Percentiles rank a stretch among this genome's conserved stretches.
These are phyloP conservation scores for Erodium texanum DNA, from an alignment of 441 rosid genomes.

Conservation along the genomic window DNA sequence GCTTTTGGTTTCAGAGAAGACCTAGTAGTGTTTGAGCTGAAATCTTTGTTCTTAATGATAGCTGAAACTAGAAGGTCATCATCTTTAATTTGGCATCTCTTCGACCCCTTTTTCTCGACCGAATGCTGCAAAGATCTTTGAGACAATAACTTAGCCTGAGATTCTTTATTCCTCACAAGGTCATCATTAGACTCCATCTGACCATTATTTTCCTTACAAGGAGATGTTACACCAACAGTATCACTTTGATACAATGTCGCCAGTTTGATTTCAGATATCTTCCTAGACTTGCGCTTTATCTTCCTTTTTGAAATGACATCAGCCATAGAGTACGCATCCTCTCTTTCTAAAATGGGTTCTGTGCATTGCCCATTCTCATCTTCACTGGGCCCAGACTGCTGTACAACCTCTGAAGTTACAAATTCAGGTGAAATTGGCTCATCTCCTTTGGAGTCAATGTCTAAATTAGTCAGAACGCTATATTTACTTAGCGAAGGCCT, in stretches of 20 bases:
- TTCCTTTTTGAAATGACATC: conserved; percentile 23
- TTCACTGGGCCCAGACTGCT: conserved; percentile 27
- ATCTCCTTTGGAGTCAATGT: not conserved
- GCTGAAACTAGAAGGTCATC: conserved; percentile 63
- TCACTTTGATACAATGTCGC: conserved; percentile 28
- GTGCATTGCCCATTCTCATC: conserved; percentile 29
- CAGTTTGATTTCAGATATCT: conserved; percentile 54
- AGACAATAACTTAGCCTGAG: conserved; percentile 23
- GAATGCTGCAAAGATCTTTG: conserved; percentile 21
- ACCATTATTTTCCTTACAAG: conserved; percentile 22
- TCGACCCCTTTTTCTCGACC: conserved; percentile 26
- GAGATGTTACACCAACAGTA: conserved; percentile 18
- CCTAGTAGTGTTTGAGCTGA: conserved; percentile 22
- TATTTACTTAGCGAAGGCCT: not conserved
- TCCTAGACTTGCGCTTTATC: conserved; percentile 59
- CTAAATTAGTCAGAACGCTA: not conserved
- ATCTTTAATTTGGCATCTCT: conserved; percentile 47
- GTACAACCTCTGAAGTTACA: conserved; percentile 19
- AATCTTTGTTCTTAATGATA: conserved; percentile 47
- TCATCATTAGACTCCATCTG: too few species aligned
- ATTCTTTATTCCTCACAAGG: too few species aligned
- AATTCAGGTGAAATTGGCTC: conserved; percentile 17
- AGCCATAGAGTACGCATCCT: too few species aligned
- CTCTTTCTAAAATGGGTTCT: conserved; percentile 13
- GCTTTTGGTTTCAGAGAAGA: conserved; percentile 43